Evolutionary conservation across 176 grass and related monocot genomes (phyloP), one percentile per base, ranked within the genome.

Genomic region (Oryza meridionalis): DNA sequence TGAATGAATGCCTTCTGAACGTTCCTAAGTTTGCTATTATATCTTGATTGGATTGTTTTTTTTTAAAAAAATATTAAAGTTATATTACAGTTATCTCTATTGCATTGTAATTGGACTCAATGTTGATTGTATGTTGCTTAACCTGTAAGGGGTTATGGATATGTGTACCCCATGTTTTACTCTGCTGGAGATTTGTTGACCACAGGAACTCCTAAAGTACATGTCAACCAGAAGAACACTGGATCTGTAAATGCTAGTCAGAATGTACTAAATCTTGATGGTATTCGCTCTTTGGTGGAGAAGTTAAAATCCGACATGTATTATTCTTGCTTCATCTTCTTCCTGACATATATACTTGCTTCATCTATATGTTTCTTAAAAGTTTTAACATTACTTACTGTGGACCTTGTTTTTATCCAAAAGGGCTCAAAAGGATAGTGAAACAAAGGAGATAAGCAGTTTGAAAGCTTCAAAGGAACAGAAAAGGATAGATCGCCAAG

Each of bases 241-340:
- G 73, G 37, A 71, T 77, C 69, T 59, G 64, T 70, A 22, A 89
- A 82, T 81, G 81, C 82, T 78, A 33, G 61, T 43, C 40, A 43
- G 62, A 82, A 85, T 84, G 58, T 67, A 70, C 32, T 82, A 78
- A 91, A 83, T 73, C 79, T 87, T 31, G 72, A 89, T 26, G 84
- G 78, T 11, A 90, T 91, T 87, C 78, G 67, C 47, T 85, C 76
- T 55, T 85, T 91, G 11, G 19, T 90, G 67, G 92, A 90, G 31
- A 89, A 84, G 11, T 82, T 84, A 75, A 87, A 86, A 76, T 69
- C 61, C 82, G 77, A 85, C 58, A 89, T 87, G 89, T 94, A 91
- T 47, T 73, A 9, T 43, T 43, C 40, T 43, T 43, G 40, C 40
- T 43, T 43, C 40, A 43, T 43, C 40, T 43, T 9, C 40, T 43